Conservation (phyloP, 768 basidiomycete species). For the Dictyophora rubrovolvata region DNA sequence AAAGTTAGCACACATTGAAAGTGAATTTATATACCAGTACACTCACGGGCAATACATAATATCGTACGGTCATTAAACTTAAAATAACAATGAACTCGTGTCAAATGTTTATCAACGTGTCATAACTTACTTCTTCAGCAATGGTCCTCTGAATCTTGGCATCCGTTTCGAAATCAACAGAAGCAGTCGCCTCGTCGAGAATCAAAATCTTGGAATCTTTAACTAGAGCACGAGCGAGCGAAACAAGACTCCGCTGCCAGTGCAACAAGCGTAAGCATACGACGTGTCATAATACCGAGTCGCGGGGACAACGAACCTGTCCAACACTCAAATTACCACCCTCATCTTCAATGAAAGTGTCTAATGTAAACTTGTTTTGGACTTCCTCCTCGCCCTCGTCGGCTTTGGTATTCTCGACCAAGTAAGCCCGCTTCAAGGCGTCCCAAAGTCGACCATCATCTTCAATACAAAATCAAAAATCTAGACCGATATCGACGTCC, state of each 20-base stretch:
- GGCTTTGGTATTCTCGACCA: conserved; percentile 45
- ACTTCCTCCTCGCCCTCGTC: conserved; percentile 20
- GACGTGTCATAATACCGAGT: neutral
- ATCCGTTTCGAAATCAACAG: conserved; percentile 85
- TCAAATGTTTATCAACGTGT: conserved; percentile 12
- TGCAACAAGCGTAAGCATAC: neutral
- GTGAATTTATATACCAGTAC: neutral
- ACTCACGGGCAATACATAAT: conserved; percentile 77
- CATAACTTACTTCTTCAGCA: conserved; percentile 36
- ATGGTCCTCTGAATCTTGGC: conserved; percentile 88
- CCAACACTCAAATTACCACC: conserved; percentile 78
- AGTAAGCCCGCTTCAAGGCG: conserved; percentile 74
- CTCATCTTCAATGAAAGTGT: conserved; percentile 78
- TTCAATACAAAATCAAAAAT: neutral
- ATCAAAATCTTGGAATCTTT: conserved; percentile 78
- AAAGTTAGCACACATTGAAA: conserved; percentile 2
- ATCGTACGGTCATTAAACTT: conserved; percentile 77
- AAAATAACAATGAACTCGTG: neutral
- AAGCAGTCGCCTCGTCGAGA: conserved; percentile 89
- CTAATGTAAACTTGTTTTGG: conserved; percentile 60
- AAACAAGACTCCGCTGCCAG: conserved; percentile 67
- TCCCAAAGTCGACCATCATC: conserved; percentile 82
- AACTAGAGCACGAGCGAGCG: conserved; percentile 81
- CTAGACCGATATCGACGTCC: neutral
- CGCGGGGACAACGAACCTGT: conserved; percentile 26